Base-by-base conservation (phyloP, 2,329 filamentous ascomycete genomes). In the Alternaria ethzedia region DNA sequence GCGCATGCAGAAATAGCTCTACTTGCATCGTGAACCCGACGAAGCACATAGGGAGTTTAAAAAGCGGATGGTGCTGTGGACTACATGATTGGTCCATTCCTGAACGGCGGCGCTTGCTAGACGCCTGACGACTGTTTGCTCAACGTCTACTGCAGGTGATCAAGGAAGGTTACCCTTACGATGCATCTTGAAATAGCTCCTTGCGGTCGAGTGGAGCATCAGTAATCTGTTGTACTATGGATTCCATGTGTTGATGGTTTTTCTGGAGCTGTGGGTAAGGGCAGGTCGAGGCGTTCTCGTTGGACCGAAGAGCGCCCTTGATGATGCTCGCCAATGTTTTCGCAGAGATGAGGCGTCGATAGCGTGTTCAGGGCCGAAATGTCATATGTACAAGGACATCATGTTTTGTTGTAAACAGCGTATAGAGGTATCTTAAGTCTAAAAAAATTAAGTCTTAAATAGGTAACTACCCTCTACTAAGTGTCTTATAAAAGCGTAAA, bases 61-160 rank as follows among this genome's bases (percentile, higher is more conserved):
- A 5, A 32, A 51, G 49, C 20, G 49, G 21, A n/a, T 23, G 17
- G 17, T 51, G 10, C 20, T 23, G 28, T 30, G 13, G 20, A 17
- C 17, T 51, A 17, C 8, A 7, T 36, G 28, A 36, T 23, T 51
- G 26, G 49, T 11, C 20, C 12, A 21, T 51, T 13, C 13, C 10
- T 15, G 30, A 32, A 57, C 30, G 23, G 30, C 25, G 30, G 58
- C 58, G 51, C 58, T 58, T 62, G 25, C 23, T 36, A 61, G 46
- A 45, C 54, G 46, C 59, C 54, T 26, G 46, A 43, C 41, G 36
- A 45, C 45, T 23, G 49, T 28, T 15, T 36, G 12, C 28, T 36
- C 17, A 23, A 17, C 20, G 26, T 23, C 30, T 23, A 17, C 28
- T 21, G 49, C 49, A 36, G 5, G 28, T 51, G 17, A 32, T 20